Percentiles rank a stretch among this genome's conserved stretches.
These are phyloP conservation scores for Arachis stenosperma DNA, from an alignment of 306 rosid genomes.

Conservation along the genomic window DNA sequence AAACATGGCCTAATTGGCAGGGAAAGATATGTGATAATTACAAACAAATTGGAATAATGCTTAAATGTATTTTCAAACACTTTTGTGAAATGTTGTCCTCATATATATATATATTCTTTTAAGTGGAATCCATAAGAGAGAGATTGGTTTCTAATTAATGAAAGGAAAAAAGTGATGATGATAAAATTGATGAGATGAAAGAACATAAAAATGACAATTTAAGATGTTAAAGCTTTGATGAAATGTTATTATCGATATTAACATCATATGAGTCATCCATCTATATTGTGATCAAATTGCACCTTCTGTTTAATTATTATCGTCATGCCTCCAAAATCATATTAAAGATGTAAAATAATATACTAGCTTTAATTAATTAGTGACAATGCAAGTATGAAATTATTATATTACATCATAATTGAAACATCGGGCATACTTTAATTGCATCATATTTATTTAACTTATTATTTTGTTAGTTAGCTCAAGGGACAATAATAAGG, in stretches of 20 bases:
- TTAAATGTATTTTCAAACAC: constrained; percentile 36
- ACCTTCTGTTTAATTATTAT: no score
- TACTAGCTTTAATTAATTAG: no score
- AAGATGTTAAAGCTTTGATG: not conserved
- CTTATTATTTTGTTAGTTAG: no score
- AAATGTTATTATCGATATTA: not conserved
- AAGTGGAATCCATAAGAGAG: constrained; percentile 18
- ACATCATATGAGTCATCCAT: not conserved
- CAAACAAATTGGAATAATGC: constrained; percentile 9
- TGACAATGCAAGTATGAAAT: no score
- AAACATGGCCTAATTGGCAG: constrained; percentile 2
- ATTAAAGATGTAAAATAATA: no score
- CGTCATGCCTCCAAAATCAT: no score
- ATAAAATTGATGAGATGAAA: constrained; percentile 4
- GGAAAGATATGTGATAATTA: constrained; percentile 11
- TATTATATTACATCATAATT: no score
- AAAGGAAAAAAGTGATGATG: constrained; percentile 7
- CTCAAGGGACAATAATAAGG: no score
- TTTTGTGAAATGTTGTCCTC: constrained; percentile 42
- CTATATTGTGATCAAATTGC: not conserved
- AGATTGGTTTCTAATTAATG: not conserved
- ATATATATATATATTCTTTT: constrained; percentile 13
- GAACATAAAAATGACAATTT: constrained; percentile 21
- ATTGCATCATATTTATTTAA: no score
- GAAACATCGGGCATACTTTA: no score